Evolutionary conservation across 371 early-diverging fungal genomes (phyloP).

Genomic region (Apophysomyces trapeziformis): DNA sequence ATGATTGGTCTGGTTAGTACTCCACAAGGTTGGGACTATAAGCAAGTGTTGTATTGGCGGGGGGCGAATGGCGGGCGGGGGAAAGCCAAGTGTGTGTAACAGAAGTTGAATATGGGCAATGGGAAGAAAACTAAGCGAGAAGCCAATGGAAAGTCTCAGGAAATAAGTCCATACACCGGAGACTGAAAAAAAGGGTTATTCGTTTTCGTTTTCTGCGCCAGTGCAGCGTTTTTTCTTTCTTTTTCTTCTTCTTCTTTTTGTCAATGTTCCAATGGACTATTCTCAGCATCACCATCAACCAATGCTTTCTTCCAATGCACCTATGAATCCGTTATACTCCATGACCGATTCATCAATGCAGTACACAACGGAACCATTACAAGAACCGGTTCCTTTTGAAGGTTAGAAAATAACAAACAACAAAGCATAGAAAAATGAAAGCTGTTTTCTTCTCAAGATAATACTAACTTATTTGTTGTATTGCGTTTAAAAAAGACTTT

Average conservation of each 20-base stretch:
- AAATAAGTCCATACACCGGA: not conserved
- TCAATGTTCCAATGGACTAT: constrained; percentile 18
- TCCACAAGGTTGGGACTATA: not conserved
- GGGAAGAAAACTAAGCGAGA: constrained; percentile 15
- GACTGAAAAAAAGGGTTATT: not conserved
- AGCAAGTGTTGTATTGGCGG: constrained; percentile 4
- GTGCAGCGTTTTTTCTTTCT: not conserved
- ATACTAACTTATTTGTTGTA: not conserved
- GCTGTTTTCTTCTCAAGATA: too few relatives aligned
- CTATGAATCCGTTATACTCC: not conserved
- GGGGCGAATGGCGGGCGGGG: not conserved
- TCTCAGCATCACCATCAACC: constrained; percentile 16
- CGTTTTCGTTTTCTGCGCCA: not conserved
- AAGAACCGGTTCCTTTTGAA: constrained; percentile 56
- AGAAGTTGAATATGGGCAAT: constrained; percentile 10
- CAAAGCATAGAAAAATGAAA: not conserved
- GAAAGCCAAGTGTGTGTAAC: constrained; percentile 10
- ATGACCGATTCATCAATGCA: constrained; percentile 13
- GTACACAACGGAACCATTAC: constrained; percentile 28
- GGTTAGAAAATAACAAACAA: constrained; percentile 23
- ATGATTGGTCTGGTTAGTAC: constrained; percentile 5
- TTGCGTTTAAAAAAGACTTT: constrained; percentile 35
- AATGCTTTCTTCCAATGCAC: constrained; percentile 8
- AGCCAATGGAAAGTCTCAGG: not conserved
- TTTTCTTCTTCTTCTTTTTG: constrained; percentile 9